Percentiles rank a stretch among this genome's conserved stretches.
Evolutionary conservation across 108 stramenopile genomes (phyloP).

Genomic region (Cyclotella atomus): DNA sequence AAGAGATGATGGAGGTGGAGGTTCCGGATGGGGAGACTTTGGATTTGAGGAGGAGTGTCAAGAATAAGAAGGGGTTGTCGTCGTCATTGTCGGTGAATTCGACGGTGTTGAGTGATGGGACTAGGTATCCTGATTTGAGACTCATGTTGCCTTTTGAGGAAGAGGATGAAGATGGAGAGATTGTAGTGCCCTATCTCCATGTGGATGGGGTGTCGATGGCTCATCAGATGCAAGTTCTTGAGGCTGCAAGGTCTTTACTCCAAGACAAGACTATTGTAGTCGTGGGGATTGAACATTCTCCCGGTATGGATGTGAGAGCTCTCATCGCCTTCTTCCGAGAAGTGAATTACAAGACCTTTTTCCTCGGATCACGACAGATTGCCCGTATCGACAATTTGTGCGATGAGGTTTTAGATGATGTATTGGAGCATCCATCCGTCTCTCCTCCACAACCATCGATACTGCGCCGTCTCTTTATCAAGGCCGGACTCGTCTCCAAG

Average conservation of each 20-base stretch:
- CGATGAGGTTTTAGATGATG: conserved; percentile 56
- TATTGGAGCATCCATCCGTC: conserved; percentile 53
- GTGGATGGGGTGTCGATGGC: conserved; percentile 51
- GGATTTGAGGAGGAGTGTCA: conserved; percentile 29
- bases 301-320: conserved; percentile 48
- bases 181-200: conserved; percentile 65
- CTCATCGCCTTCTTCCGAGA: conserved; percentile 54
- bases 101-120: conserved; percentile 34
- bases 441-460: conserved; percentile 7
- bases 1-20: conserved; percentile 35
- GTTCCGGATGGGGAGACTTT: conserved; percentile 46
- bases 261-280: conserved; percentile 49
- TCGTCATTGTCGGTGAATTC: conserved; percentile 15
- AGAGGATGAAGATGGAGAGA: conserved; percentile 54
- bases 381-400: conserved; percentile 62
- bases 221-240: conserved; percentile 50
- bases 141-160: conserved; percentile 51
- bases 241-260: conserved; percentile 40
- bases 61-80: conserved; percentile 4
- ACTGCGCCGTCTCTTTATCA: conserved; percentile 33
- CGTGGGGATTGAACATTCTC: conserved; percentile 57
- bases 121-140: conserved; percentile 43
- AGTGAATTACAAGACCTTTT: conserved; percentile 63
- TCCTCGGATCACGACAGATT: conserved; percentile 54
- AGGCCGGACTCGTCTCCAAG: conserved; percentile 31